Conservation (phyloP, 2,329 filamentous ascomycete genomes). For the Neobulgaria alba region DNA sequence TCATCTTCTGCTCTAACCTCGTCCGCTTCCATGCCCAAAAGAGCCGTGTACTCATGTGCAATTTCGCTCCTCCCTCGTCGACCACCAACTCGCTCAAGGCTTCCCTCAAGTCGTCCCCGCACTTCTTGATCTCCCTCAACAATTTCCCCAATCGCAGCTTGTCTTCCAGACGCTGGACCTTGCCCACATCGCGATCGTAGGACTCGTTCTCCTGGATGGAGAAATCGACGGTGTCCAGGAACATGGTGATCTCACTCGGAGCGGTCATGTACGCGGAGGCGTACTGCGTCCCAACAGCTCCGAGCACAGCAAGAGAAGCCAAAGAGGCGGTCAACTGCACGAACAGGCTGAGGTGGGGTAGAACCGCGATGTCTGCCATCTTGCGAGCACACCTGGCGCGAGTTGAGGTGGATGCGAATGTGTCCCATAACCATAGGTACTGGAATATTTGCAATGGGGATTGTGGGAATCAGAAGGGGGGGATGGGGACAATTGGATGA, state of each 20-base stretch:
- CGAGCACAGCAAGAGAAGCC: slow-evolving; percentile 27
- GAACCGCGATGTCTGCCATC: slow-evolving; percentile 25
- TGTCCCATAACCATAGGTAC: slow-evolving; percentile 1
- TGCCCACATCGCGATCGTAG: slow-evolving; percentile 51
- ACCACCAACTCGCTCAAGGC: slow-evolving; percentile 46
- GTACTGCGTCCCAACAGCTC: slow-evolving; percentile 43
- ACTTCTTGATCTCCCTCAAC: slow-evolving; percentile 53
- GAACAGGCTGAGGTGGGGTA: slow-evolving; percentile 35
- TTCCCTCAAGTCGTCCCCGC: slow-evolving; percentile 52
- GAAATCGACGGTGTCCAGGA: slow-evolving; percentile 52
- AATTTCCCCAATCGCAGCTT: slow-evolving; percentile 50
- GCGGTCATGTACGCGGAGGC: slow-evolving; percentile 48
- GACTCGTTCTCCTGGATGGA: slow-evolving; percentile 54
- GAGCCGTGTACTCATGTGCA: slow-evolving; percentile 42
- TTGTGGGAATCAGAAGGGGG: background rate
- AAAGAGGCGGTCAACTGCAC: slow-evolving; percentile 49
- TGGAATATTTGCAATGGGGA: slow-evolving; percentile 1
- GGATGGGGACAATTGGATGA: background rate
- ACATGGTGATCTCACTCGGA: slow-evolving; percentile 47
- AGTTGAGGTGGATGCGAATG: background rate
- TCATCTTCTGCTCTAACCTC: slow-evolving; percentile 47
- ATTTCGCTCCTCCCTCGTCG: slow-evolving; percentile 35
- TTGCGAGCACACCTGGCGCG: slow-evolving; percentile 1
- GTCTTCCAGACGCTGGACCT: slow-evolving; percentile 50
- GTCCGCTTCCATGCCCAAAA: slow-evolving; percentile 49